Conservation (phyloP, 1,284 basidiomycete genomes). For the Puccinia horiana region DNA sequence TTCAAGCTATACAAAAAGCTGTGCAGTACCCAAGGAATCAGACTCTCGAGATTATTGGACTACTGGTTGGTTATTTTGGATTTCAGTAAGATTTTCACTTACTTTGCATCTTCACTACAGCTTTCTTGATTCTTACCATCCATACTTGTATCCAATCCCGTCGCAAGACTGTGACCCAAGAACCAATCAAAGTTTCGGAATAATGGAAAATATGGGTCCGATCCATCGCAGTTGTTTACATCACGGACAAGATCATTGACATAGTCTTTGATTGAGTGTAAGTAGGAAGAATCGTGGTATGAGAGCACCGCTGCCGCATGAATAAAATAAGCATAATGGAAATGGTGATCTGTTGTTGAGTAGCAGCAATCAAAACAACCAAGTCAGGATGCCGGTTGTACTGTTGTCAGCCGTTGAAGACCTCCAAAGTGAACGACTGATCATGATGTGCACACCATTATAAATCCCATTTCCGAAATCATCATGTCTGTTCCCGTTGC, state of each 20-base stretch:
- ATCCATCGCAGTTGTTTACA: slow-evolving; percentile 27
- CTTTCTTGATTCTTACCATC: slow-evolving; percentile 52
- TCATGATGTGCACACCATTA: slow-evolving; percentile 16
- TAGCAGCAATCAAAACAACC: background rate
- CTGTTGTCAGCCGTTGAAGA: background rate
- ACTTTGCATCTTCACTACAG: slow-evolving; percentile 50
- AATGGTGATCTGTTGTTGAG: slow-evolving; percentile 48
- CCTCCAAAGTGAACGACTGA: background rate
- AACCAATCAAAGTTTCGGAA: slow-evolving; percentile 51
- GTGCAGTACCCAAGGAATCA: background rate
- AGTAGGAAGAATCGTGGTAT: slow-evolving; percentile 36
- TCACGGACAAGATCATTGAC: slow-evolving; percentile 42
- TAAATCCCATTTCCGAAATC: slow-evolving; percentile 50
- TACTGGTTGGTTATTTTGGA: background rate
- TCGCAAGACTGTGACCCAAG: slow-evolving; percentile 50
- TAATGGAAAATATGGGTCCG: slow-evolving; percentile 34
- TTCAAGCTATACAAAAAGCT: slow-evolving; percentile 49
- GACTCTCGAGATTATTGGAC: background rate
- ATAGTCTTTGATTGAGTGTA: slow-evolving; percentile 14
- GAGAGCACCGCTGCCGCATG: slow-evolving; percentile 50
- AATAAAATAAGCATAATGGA: slow-evolving; percentile 50
- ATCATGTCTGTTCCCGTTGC: slow-evolving; percentile 40
- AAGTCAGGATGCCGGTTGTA: background rate
- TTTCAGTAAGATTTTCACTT: background rate
- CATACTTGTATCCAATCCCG: slow-evolving; percentile 33